A percentile compares a stretch with the other conserved stretches of the same genome.
Evolutionary conservation across 805 yeast species (phyloP).

Genomic region (Nakazawaea peltata): DNA sequence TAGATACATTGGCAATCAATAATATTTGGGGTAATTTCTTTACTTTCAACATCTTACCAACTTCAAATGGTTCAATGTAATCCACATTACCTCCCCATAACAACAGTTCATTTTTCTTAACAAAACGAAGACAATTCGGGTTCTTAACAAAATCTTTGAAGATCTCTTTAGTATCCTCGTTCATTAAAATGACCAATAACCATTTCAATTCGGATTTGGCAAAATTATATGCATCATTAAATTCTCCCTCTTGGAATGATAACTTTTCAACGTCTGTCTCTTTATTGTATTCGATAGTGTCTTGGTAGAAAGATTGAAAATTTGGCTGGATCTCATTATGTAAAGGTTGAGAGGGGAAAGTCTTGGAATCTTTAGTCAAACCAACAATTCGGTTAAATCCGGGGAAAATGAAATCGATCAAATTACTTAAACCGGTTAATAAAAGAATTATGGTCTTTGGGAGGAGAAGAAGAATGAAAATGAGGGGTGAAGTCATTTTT

Average conservation of each 20-base stretch:
- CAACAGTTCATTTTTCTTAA: constrained; percentile 34
- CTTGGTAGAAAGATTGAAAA: constrained; percentile 10
- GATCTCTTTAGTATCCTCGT: constrained; percentile 34
- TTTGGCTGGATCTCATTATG: constrained; percentile 14
- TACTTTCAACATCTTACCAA: constrained; percentile 48
- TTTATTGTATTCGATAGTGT: constrained; percentile 11
- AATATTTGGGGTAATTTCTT: constrained; percentile 48
- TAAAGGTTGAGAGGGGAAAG: constrained; percentile 23
- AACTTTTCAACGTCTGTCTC: constrained; percentile 9
- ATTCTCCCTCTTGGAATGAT: constrained; percentile 22
- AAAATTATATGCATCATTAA: constrained; percentile 32
- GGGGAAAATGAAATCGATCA: constrained; percentile 28
- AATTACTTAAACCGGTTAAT: constrained; percentile 27
- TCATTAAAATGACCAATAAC: constrained; percentile 45
- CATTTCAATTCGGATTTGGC: constrained; percentile 37
- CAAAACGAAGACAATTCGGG: constrained; percentile 29
- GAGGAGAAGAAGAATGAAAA: constrained; percentile 44
- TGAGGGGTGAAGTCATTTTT: constrained; percentile 23
- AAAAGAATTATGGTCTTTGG: constrained; percentile 43
- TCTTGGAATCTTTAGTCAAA: constrained; percentile 19
- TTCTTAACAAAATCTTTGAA: constrained; percentile 38
- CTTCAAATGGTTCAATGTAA: constrained; percentile 59
- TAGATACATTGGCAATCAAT: constrained; percentile 47
- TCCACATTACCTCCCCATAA: constrained; percentile 59
- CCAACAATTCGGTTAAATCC: constrained; percentile 20